A percentile compares a stretch with the other conserved stretches of the same genome.
phyloP scores from a whole-genome alignment of 768 basidiomycete species.

The Kwoniella sp. region DNA sequence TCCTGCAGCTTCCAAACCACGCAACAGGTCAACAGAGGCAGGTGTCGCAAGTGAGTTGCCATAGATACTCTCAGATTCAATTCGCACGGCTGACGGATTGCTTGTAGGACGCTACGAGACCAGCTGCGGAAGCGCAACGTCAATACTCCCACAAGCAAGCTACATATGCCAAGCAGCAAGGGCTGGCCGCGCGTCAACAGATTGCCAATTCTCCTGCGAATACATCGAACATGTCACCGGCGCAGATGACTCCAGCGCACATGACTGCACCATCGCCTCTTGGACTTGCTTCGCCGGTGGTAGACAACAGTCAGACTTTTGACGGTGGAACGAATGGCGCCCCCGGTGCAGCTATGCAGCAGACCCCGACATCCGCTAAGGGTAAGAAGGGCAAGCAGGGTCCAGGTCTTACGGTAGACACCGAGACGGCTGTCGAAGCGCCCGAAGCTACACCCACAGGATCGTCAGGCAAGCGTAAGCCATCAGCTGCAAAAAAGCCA shows the following conservation, averaged over 20 bases:
- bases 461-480: constrained; percentile 23
- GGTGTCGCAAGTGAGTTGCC: constrained; percentile 24
- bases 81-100: background rate
- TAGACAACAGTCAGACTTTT: constrained; percentile 1
- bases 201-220: constrained; percentile 26
- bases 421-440: constrained; percentile 13
- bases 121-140: constrained; percentile 24
- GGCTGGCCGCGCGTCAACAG: constrained; percentile 11
- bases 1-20: constrained; percentile 7
- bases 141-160: constrained; percentile 33
- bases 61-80: background rate
- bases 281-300: constrained; percentile 8
- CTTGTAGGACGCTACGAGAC: constrained; percentile 15
- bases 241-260: constrained; percentile 31
- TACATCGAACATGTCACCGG: constrained; percentile 26
- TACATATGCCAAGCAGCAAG: constrained; percentile 24
- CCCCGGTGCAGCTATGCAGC: constrained; percentile 3
- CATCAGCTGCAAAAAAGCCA: constrained; percentile 18
- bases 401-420: constrained; percentile 19
- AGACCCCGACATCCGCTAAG: constrained; percentile 15
- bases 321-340: constrained; percentile 13
- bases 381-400: constrained; percentile 15
- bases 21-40: constrained; percentile 8
- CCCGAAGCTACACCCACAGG: constrained; percentile 20
- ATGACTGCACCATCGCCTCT: constrained; percentile 28